Conservation (phyloP, 345 rosid species). For the Boechera divaricarpa region DNA sequence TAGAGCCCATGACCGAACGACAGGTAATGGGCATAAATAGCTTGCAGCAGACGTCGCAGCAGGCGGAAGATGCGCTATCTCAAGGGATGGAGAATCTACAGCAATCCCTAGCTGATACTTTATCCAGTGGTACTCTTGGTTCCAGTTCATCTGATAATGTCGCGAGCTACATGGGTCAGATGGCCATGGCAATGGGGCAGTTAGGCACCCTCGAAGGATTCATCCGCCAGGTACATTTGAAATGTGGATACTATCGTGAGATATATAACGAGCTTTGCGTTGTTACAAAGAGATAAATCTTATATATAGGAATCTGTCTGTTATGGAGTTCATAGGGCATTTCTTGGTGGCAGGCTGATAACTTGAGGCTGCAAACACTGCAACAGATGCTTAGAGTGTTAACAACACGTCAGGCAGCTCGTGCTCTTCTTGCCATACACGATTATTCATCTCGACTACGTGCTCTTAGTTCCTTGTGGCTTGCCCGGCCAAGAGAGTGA, state of each 20-base stretch:
- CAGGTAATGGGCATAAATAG: slow-evolving; percentile 68
- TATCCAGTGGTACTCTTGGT: slow-evolving; percentile 75
- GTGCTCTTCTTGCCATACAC: slow-evolving; percentile 91
- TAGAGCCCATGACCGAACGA: slow-evolving; percentile 93
- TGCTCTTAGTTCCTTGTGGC: slow-evolving; percentile 98
- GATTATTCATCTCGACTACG: slow-evolving; percentile 90
- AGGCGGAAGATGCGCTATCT: slow-evolving; percentile 90
- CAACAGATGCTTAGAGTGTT: slow-evolving; percentile 93
- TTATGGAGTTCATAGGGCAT: slow-evolving; percentile 38
- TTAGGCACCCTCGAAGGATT: slow-evolving; percentile 89
- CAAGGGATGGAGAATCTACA: slow-evolving; percentile 96
- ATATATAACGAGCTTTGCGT: slow-evolving; percentile 11
- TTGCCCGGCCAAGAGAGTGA: slow-evolving; percentile 95
- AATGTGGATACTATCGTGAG: slow-evolving; percentile 23
- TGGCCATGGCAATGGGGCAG: slow-evolving; percentile 99
- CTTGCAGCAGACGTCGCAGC: slow-evolving; percentile 91
- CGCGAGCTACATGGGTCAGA: slow-evolving; percentile 98
- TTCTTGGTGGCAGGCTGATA: slow-evolving; percentile 80
- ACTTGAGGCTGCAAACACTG: slow-evolving; percentile 86
- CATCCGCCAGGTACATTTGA: slow-evolving; percentile 67
- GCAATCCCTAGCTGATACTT: slow-evolving; percentile 85
- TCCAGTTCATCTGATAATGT: slow-evolving; percentile 78
- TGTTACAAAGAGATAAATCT: slow-evolving; percentile 19
- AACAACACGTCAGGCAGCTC: slow-evolving; percentile 93
- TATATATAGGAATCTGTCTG: slow-evolving; percentile 30